Evolutionary conservation across 352 stramenopile genomes (phyloP), one percentile per base, ranked within the genome.

Genomic region (Globisporangium camurandrum): DNA sequence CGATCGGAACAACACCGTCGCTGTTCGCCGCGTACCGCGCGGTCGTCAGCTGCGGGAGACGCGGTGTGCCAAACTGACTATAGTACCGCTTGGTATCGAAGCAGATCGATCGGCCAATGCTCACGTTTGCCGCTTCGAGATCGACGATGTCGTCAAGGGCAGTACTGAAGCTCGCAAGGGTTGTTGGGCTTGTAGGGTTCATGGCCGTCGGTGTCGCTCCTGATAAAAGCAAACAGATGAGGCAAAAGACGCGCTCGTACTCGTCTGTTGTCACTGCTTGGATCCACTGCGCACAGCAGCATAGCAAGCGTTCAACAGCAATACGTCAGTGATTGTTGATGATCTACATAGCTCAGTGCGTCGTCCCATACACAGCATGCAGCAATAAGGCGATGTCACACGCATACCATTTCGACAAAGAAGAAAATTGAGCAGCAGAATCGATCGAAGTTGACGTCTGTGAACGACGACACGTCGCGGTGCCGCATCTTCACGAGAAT

Each of bases 341-440:
- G n/a, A n/a, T n/a, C n/a, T n/a, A n/a, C 5, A 17, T n/a, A 22
- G 19, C n/a, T 33, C 9, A 10, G 11, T 19, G 12, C 14, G 19
- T 19, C 3, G 0, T 11, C 14, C 1, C n/a, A 54, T 16, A 6
- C 6, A 46, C 27, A 7, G 33, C 33, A 39, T n/a, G 19, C 33
- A 2, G 1, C 16, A 1, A 12, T 27, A 34, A n/a, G n/a, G n/a
- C n/a, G n/a, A n/a, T n/a, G 7, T 17, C 11, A n/a, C 19, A 26
- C 24, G 38, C 59, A 42, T 42, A 84, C 69, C 66, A 85, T 75
- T 56, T 85, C 72, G 34, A 61, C 61, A 38, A 73, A 86, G 36
- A 58, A 69, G 45, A 84, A 84, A 10, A 87, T 45, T 14, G 75
- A 81, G 56, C 66, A 82, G 51, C 63, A 70, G 40, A 84, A 87